phyloP scores from a whole-genome alignment of 768 basidiomycete genomes.

The Cyathus striatus region DNA sequence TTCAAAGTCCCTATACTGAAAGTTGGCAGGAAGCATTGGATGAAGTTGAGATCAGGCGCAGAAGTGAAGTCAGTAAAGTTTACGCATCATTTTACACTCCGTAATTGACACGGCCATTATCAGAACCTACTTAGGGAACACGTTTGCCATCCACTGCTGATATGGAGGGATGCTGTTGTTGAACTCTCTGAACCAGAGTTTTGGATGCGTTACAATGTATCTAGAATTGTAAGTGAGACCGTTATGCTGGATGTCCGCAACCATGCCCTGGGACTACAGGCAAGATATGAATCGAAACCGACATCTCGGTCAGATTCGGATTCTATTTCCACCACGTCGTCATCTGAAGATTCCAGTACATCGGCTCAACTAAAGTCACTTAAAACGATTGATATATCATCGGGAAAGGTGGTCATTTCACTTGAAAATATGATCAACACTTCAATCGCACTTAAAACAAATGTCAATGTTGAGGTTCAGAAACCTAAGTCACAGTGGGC shows the following conservation, averaged over 20 bases:
- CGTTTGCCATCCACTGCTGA: slow-evolving; percentile 67
- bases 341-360: not conserved
- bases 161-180: slow-evolving; percentile 56
- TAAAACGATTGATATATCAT: slow-evolving; percentile 22
- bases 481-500: slow-evolving; percentile 52
- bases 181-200: slow-evolving; percentile 63
- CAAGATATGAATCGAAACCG: slow-evolving; percentile 14
- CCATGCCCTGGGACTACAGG: slow-evolving; percentile 43
- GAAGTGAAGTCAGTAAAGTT: slow-evolving; percentile 56
- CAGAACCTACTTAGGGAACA: slow-evolving; percentile 69
- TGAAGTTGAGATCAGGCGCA: slow-evolving; percentile 61
- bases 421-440: slow-evolving; percentile 73
- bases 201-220: slow-evolving; percentile 62
- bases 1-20: slow-evolving; percentile 58
- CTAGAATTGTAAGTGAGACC: slow-evolving; percentile 62
- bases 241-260: slow-evolving; percentile 63
- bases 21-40: slow-evolving; percentile 71
- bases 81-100: not conserved
- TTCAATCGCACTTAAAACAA: slow-evolving; percentile 70
- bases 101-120: slow-evolving; percentile 6
- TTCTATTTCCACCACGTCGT: slow-evolving; percentile 1
- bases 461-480: slow-evolving; percentile 56
- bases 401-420: slow-evolving; percentile 43
- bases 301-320: slow-evolving; percentile 2
- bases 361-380: not conserved